Base-by-base conservation (phyloP, 164 flowering plant genomes). In the Stephania cephalantha region DNA sequence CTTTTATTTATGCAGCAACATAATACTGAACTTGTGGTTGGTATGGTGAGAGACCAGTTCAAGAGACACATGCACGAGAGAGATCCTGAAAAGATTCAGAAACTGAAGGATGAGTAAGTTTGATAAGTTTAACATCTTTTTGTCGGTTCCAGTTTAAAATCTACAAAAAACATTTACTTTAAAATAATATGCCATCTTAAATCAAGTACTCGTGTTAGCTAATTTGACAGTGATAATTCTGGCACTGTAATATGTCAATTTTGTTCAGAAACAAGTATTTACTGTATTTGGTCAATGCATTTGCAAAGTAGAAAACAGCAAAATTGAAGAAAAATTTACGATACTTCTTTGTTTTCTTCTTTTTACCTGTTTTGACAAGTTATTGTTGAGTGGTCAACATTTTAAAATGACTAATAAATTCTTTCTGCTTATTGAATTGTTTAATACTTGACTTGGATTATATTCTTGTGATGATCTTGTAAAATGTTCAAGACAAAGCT, bases 31-130 rank as follows among this genome's bases (percentile, higher is more conserved):
- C 91, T 94, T 46, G 73, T 96, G 73, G 87, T 96, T 71, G 88
- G 79, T 75, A 89, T 94, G 97, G 93, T 94, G 72, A 87, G 97
- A 81, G 87, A 90, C 79, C 97, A 94, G 76, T 96, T 96, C 79
- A 93, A 85, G 78, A 93, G 78, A 76, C 79, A 94, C 83, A 90
- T 85, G 91, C 90, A 86, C 55, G 99, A 96, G 89, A 91, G 85
- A 20, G 95, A 95, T 86, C 97, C 98, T 12, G 95, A 90, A 71
- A 90, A 86, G 86, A 94, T 96, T 83, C 97, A 90, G 75, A 87
- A 91, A 80, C 69, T 92, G 76, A 96, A 90, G 86, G 99, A 95
- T 78, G 91, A 91, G 99, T 95, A 74, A 87, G 93, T 88, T 79
- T 70, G 22, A 52, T 95, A 74, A 87, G 93, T 88, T 79, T 69